phyloP scores from a whole-genome alignment of 2,329 filamentous ascomycete genomes.

The Stylonectria norvegica region DNA sequence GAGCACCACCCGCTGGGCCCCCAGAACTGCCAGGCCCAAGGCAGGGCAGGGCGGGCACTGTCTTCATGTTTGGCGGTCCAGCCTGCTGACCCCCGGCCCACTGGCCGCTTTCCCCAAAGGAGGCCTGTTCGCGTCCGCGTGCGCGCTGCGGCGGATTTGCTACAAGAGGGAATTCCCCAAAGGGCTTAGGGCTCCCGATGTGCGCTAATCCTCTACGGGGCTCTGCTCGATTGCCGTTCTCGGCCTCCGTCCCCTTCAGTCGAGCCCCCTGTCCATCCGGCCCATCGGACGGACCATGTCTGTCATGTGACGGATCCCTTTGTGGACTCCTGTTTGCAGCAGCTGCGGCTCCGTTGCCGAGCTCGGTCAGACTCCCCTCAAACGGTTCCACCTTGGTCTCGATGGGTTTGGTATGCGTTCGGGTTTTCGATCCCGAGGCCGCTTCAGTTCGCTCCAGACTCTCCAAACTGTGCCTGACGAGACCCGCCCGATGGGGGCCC shows the following conservation, averaged over 20 bases:
- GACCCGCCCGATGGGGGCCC: no score
- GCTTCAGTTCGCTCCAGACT: no score
- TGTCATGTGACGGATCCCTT: constrained; percentile 1
- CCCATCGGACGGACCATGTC: constrained; percentile 2
- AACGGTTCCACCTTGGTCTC: constrained; percentile 14
- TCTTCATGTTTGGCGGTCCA: no score
- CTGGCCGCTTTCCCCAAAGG: constrained; percentile 20
- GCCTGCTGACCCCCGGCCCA: constrained; percentile 26
- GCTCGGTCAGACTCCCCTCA: constrained; percentile 4
- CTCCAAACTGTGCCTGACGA: no score
- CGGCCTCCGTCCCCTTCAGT: constrained; percentile 5
- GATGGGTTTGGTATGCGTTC: no score
- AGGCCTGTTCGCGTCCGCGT: constrained; percentile 22
- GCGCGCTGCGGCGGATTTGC: constrained; percentile 14
- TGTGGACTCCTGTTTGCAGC: constrained; percentile 5
- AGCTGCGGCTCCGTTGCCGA: constrained; percentile 9
- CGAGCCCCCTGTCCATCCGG: constrained; percentile 6
- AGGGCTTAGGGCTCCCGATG: constrained; percentile 1
- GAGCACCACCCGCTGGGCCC: no score
- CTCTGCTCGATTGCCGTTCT: constrained; percentile 8
- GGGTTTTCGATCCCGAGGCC: no score
- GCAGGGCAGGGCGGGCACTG: no score
- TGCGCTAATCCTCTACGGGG: constrained; percentile 9
- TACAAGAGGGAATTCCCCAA: constrained; percentile 11
- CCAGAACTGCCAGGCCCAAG: constrained; percentile 25